Evolutionary conservation across 352 stramenopile genomes (phyloP).

Genomic region (Phytopythium sindhum): DNA sequence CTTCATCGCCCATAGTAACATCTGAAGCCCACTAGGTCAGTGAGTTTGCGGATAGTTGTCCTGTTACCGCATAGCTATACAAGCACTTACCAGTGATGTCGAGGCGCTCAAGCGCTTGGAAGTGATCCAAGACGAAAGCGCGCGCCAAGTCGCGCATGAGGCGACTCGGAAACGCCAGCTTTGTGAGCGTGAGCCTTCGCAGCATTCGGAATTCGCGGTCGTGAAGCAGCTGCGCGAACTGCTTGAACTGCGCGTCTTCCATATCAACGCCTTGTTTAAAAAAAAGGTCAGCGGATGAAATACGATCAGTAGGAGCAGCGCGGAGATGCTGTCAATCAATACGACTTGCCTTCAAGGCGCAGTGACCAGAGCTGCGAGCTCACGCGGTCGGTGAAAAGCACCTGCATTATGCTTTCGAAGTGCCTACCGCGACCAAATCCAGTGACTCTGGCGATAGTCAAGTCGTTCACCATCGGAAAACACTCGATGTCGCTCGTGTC

Average conservation of each 20-base stretch:
- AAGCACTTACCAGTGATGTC: constrained; percentile 37
- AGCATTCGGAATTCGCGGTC: constrained; percentile 41
- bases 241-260: constrained; percentile 40
- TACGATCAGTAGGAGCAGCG: neutral
- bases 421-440: constrained; percentile 20
- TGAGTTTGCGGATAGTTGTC: neutral
- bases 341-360: constrained; percentile 24
- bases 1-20: constrained; percentile 48
- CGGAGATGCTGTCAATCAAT: neutral
- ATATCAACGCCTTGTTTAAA: constrained; percentile 27
- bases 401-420: constrained; percentile 52
- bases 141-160: constrained; percentile 57
- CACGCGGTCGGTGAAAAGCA: constrained; percentile 48
- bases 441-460: constrained; percentile 25
- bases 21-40: constrained; percentile 9
- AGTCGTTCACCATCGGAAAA: constrained; percentile 29
- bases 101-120: constrained; percentile 25
- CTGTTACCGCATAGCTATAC: neutral
- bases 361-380: constrained; percentile 29
- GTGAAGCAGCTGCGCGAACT: constrained; percentile 43
- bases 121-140: constrained; percentile 47
- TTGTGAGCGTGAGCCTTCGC: constrained; percentile 23
- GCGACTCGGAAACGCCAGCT: constrained; percentile 50
- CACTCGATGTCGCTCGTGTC: constrained; percentile 29
- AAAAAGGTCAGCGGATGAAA: neutral